Percentiles rank a stretch among this genome's conserved stretches.
Conservation (phyloP, 2,329 filamentous ascomycete genomes). For the Huntiella savannae region DNA sequence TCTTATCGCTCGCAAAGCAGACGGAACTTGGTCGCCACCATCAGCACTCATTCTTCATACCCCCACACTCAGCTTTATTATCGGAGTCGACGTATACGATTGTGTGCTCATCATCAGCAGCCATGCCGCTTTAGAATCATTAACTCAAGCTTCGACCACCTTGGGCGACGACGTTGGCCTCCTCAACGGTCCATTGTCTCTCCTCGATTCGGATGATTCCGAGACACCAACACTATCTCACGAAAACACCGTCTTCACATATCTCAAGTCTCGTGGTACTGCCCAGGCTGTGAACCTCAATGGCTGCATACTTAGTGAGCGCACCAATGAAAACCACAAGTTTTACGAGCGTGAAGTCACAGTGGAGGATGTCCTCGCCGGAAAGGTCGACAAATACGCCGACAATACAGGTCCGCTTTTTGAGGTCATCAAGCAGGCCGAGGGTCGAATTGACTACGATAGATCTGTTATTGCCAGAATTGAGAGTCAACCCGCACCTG, state of each 20-base stretch:
- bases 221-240: conserved; percentile 27
- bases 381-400: conserved; percentile 33
- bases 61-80: conserved; percentile 69
- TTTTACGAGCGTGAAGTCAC: conserved; percentile 33
- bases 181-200: conserved; percentile 53
- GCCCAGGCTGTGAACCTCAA: conserved; percentile 34
- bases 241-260: conserved; percentile 36
- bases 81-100: conserved; percentile 89
- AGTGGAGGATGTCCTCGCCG: conserved; percentile 37
- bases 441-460: conserved; percentile 64
- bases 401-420: conserved; percentile 42
- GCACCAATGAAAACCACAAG: conserved; percentile 39
- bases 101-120: conserved; percentile 88
- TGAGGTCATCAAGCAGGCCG: conserved; percentile 73
- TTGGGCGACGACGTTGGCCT: conserved; percentile 66
- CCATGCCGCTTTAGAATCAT: conserved; percentile 62
- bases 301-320: conserved; percentile 37
- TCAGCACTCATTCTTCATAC: conserved; percentile 85
- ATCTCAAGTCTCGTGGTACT: conserved; percentile 38
- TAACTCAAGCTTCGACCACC: conserved; percentile 60
- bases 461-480: conserved; percentile 43
- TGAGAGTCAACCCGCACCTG: conserved; percentile 50
- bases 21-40: conserved; percentile 80
- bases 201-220: conserved; percentile 31
- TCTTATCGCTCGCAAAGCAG: conserved; percentile 63